Conservation (phyloP, 2,329 filamentous ascomycete species). For the Aspergillus amoenus region DNA sequence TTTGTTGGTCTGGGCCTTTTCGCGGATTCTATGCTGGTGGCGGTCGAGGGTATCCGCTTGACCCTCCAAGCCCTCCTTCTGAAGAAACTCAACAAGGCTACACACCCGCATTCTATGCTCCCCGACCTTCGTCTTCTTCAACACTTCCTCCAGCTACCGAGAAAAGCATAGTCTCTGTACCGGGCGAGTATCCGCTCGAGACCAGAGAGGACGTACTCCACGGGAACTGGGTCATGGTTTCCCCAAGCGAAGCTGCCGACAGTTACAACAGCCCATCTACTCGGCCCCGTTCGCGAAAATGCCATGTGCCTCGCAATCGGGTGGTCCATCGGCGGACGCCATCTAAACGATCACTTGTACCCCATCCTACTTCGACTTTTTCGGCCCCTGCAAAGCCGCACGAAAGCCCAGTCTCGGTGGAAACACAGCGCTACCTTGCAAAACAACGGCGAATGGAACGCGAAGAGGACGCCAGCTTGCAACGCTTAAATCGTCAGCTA, state of each 20-base stretch:
- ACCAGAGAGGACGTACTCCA: constrained; percentile 51
- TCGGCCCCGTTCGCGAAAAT: constrained; percentile 5
- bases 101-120: constrained; percentile 3
- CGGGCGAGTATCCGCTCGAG: constrained; percentile 51
- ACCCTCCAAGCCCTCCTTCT: constrained; percentile 18
- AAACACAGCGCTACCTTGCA: constrained; percentile 74
- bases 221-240: constrained; percentile 71
- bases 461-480: constrained; percentile 76
- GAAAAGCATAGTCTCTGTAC: constrained; percentile 40
- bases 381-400: constrained; percentile 31
- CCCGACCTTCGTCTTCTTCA: constrained; percentile 28
- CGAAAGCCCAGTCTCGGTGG: constrained; percentile 42
- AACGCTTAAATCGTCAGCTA: constrained; percentile 74
- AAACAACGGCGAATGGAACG: constrained; percentile 70
- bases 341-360: constrained; percentile 22
- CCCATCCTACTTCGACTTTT: constrained; percentile 20
- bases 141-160: constrained; percentile 31
- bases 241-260: constrained; percentile 14
- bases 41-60: constrained; percentile 67
- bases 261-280: background rate
- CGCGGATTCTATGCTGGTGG: constrained; percentile 84
- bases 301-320: constrained; percentile 8
- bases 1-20: constrained; percentile 72
- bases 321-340: constrained; percentile 15
- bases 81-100: background rate